Evolutionary conservation across 2,329 filamentous ascomycete genomes (phyloP).

Genomic region (Alternaria hordeiaustralica): DNA sequence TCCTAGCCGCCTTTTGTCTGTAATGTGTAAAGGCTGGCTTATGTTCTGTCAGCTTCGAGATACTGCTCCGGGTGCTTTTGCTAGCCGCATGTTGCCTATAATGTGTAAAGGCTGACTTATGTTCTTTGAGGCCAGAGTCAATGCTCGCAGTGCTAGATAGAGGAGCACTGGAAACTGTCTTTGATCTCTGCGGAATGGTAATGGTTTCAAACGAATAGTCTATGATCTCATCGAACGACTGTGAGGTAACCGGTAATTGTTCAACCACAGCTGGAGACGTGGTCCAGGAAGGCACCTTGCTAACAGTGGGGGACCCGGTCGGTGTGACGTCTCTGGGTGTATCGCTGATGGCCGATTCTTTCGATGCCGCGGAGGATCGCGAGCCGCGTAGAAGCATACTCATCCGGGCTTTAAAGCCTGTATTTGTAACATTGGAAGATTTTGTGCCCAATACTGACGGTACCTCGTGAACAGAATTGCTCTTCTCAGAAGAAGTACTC

Average conservation of each 20-base stretch:
- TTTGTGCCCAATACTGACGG: background rate
- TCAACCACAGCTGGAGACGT: background rate
- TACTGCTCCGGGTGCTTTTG: background rate
- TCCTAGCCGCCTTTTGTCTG: background rate
- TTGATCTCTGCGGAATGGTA: background rate
- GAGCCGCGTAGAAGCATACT: background rate
- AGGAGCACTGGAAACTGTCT: background rate
- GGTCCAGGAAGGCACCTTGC: background rate
- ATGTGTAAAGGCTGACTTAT: background rate
- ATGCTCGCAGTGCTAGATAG: background rate
- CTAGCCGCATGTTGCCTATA: background rate
- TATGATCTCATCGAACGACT: background rate
- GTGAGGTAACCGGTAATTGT: background rate
- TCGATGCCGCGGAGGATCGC: background rate
- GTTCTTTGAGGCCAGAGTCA: background rate
- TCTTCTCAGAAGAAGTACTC: background rate
- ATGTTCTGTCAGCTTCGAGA: background rate
- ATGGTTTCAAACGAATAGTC: background rate
- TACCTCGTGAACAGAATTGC: too few species aligned
- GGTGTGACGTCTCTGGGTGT: background rate
- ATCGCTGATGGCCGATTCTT: background rate
- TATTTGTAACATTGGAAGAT: background rate
- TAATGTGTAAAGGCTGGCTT: background rate
- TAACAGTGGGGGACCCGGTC: background rate
- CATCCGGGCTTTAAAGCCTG: background rate